Evolutionary conservation across 306 rosid genomes (phyloP).

Genomic region (Betula pendula): DNA sequence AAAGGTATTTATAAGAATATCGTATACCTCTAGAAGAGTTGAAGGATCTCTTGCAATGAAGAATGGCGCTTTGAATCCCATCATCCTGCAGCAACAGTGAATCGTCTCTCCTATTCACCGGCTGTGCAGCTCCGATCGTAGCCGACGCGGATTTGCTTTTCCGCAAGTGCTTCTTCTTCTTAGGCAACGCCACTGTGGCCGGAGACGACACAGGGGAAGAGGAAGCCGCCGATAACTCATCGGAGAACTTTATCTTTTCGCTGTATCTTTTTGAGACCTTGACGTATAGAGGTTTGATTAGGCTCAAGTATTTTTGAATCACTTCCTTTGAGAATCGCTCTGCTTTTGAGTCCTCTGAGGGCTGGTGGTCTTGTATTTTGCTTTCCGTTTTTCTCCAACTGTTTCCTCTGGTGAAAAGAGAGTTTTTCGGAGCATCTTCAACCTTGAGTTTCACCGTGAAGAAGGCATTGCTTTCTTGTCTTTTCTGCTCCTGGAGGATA

Average conservation of each 20-base stretch:
- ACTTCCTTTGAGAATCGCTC: constrained; percentile 65
- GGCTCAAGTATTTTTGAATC: constrained; percentile 59
- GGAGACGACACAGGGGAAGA: constrained; percentile 43
- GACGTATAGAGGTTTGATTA: constrained; percentile 62
- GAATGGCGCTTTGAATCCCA: constrained; percentile 91
- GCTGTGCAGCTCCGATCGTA: constrained; percentile 31
- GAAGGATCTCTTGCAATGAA: constrained; percentile 86
- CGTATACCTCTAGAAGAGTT: constrained; percentile 57
- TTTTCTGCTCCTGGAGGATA: constrained; percentile 23
- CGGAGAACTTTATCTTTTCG: constrained; percentile 27
- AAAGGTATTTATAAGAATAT: neutral
- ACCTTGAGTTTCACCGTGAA: constrained; percentile 28
- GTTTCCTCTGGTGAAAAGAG: constrained; percentile 48
- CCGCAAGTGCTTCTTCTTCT: constrained; percentile 58
- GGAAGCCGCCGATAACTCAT: constrained; percentile 14
- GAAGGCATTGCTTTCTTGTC: constrained; percentile 18
- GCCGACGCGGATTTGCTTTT: constrained; percentile 73
- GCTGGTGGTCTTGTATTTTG: constrained; percentile 13
- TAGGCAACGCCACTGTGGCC: constrained; percentile 21
- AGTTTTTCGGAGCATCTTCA: constrained; percentile 33
- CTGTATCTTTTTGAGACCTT: constrained; percentile 51
- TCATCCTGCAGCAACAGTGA: constrained; percentile 69
- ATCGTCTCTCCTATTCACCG: constrained; percentile 64
- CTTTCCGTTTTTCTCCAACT: constrained; percentile 41
- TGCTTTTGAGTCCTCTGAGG: constrained; percentile 38